phyloP scores from a whole-genome alignment of 805 yeast species.

The Metschnikowia sp. region DNA sequence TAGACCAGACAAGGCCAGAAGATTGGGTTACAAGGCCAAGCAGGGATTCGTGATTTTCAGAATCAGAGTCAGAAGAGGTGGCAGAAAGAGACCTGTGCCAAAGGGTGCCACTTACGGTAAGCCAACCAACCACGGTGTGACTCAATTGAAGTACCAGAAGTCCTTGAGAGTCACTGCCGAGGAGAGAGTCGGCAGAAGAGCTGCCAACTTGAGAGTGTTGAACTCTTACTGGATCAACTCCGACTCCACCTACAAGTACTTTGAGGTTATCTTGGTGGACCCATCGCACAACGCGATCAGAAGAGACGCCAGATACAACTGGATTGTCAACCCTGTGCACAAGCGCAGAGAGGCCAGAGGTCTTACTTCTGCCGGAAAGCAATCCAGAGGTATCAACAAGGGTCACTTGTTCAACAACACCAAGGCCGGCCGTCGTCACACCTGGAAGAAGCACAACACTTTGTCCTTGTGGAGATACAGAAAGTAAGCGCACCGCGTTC shows the following conservation, averaged over 20 bases:
- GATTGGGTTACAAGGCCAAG: conserved; percentile 99
- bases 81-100: conserved; percentile 99
- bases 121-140: conserved; percentile 99
- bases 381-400: conserved; percentile 99
- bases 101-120: conserved; percentile 99
- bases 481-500: conserved; percentile 45
- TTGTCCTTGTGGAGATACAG: conserved; percentile 99
- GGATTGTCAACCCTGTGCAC: conserved; percentile 99
- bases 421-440: conserved; percentile 97
- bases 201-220: conserved; percentile 97
- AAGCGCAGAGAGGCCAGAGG: conserved; percentile 99
- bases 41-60: conserved; percentile 99
- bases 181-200: conserved; percentile 99
- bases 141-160: conserved; percentile 99
- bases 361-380: conserved; percentile 96
- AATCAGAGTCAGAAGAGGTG: conserved; percentile 99
- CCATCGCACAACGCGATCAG: conserved; percentile 98
- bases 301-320: conserved; percentile 98
- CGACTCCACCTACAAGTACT: conserved; percentile 99
- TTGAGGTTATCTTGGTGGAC: conserved; percentile 95
- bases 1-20: conserved; percentile 99
- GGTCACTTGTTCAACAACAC: conserved; percentile 99
- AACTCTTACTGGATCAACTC: conserved; percentile 99
- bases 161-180: conserved; percentile 97
- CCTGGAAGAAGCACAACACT: conserved; percentile 99